phyloP scores from a whole-genome alignment of 148 eudicot genomes.

The Simmondsia chinensis region DNA sequence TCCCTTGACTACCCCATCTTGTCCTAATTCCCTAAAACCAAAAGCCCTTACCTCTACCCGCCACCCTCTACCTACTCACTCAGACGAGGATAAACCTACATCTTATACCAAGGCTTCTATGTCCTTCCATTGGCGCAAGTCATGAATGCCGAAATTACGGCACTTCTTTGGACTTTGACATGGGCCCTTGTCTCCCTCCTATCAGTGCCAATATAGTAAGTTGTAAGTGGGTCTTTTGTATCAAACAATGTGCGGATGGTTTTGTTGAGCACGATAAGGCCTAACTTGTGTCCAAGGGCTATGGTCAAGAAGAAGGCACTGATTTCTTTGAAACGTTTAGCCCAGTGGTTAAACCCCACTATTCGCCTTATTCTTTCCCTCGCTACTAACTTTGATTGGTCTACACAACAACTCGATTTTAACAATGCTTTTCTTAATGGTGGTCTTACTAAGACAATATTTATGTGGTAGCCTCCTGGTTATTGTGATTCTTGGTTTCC shows the following conservation, averaged over 20 bases:
- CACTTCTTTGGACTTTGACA: not conserved
- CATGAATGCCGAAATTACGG: not conserved
- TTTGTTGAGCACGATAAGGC: not conserved
- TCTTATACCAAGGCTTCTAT: not conserved
- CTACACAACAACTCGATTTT: not conserved
- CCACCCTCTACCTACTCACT: not conserved
- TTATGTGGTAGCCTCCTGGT: not conserved
- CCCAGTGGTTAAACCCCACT: conserved; percentile 1
- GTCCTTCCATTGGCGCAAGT: not conserved
- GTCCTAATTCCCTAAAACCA: not conserved
- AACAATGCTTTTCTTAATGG: not conserved
- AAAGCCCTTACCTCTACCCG: not conserved
- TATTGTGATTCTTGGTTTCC: not conserved
- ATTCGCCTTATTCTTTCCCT: not conserved
- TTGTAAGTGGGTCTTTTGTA: not conserved
- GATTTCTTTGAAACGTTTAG: conserved; percentile 1
- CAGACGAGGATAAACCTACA: not conserved
- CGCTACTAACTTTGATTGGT: not conserved
- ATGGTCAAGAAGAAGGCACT: not conserved
- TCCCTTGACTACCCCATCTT: not conserved
- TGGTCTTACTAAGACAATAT: not conserved
- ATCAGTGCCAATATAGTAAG: not conserved
- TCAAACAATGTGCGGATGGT: not conserved
- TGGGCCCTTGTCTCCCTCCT: not conserved
- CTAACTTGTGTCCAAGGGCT: too few species aligned